These are phyloP conservation scores for Anthracocystis panici-leucophaei DNA, from an alignment of 1,284 basidiomycete species.

Conservation along the genomic window DNA sequence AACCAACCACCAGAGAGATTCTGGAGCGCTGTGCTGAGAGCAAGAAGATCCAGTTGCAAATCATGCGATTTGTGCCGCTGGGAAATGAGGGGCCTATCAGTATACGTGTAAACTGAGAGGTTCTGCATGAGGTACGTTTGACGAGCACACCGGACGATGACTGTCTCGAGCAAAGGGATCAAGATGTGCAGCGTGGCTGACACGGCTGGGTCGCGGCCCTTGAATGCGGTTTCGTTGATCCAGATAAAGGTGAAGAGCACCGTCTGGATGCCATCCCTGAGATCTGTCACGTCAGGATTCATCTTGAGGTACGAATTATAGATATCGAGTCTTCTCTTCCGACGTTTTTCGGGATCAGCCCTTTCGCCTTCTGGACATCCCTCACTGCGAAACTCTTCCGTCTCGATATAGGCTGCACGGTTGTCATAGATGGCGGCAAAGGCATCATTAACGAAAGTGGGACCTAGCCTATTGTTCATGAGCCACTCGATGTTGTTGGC, in stretches of 20 bases:
- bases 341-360: not conserved
- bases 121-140: constrained; percentile 10
- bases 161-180: constrained; percentile 29
- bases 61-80: not conserved
- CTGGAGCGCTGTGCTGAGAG: constrained; percentile 17
- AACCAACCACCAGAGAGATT: constrained; percentile 13
- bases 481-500: constrained; percentile 13
- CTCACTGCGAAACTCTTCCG: constrained; percentile 19
- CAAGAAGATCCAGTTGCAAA: constrained; percentile 20
- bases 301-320: not conserved
- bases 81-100: not conserved
- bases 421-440: constrained; percentile 4
- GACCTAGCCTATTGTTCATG: not conserved
- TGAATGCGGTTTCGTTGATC: constrained; percentile 32
- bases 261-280: constrained; percentile 31
- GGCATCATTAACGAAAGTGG: not conserved
- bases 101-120: not conserved
- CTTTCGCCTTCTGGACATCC: not conserved
- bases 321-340: constrained; percentile 1
- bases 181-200: constrained; percentile 16
- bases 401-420: constrained; percentile 20
- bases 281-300: constrained; percentile 23
- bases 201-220: not conserved
- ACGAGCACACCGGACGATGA: constrained; percentile 15
- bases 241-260: constrained; percentile 34